Percentiles rank a stretch among this genome's conserved stretches.
These are phyloP conservation scores for Fraxinus quadrangulata DNA, from an alignment of 257 asterid genomes.

Conservation along the genomic window DNA sequence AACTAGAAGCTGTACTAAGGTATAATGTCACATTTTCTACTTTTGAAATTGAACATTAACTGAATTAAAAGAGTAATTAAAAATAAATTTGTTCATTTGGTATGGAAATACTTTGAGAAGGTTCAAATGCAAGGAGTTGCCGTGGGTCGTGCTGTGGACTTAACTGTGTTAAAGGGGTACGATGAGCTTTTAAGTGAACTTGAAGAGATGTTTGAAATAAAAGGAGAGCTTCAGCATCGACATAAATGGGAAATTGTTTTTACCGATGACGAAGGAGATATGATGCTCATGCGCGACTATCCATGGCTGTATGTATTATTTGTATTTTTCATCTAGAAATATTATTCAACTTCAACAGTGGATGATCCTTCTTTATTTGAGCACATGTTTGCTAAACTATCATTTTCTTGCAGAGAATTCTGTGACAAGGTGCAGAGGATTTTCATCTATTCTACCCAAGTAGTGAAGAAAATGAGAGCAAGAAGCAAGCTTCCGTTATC, in stretches of 20 bases:
- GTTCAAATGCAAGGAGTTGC: slow-evolving; percentile 99
- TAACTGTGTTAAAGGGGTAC: slow-evolving; percentile 69
- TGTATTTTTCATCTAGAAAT: neutral
- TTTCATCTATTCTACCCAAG: slow-evolving; percentile 58
- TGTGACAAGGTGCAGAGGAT: slow-evolving; percentile 61
- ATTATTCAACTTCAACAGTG: neutral
- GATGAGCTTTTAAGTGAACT: slow-evolving; percentile 73
- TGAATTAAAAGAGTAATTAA: slow-evolving; percentile 16
- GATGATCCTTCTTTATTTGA: neutral
- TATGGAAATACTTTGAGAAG: slow-evolving; percentile 41
- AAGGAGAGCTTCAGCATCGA: slow-evolving; percentile 69
- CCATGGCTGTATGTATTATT: slow-evolving; percentile 84
- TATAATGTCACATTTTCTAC: slow-evolving; percentile 23
- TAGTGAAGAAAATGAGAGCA: slow-evolving; percentile 53
- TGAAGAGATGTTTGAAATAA: slow-evolving; percentile 82
- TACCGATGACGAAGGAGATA: slow-evolving; percentile 93
- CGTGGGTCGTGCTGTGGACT: slow-evolving; percentile 98
- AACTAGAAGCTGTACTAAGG: slow-evolving; percentile 94
- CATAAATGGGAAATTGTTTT: slow-evolving; percentile 85
- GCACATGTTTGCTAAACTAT: neutral
- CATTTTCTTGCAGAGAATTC: slow-evolving; percentile 55
- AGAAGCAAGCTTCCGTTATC: slow-evolving; percentile 40
- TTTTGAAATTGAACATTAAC: neutral
- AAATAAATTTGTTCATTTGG: neutral
- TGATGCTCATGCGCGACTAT: slow-evolving; percentile 94